phyloP scores from a whole-genome alignment of 2,329 filamentous ascomycete genomes.

The Aspergillus intermedius region DNA sequence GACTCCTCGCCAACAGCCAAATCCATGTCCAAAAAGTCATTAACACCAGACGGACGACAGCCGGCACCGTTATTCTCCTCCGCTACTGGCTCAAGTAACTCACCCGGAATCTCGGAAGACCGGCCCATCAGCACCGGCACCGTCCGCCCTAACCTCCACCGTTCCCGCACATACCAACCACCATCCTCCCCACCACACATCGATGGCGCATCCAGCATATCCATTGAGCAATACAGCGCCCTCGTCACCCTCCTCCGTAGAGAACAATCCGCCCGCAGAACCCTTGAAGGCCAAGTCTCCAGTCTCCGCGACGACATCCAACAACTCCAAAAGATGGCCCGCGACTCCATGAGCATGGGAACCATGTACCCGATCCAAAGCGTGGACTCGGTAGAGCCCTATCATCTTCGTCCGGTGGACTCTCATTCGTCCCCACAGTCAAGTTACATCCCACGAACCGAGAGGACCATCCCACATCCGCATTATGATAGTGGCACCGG shows the following conservation, averaged over 20 bases:
- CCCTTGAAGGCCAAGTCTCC: constrained; percentile 39
- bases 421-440: constrained; percentile 8
- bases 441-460: constrained; percentile 10
- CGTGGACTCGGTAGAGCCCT: constrained; percentile 25
- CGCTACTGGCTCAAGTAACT: constrained; percentile 7
- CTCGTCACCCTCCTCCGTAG: constrained; percentile 41
- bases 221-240: constrained; percentile 43
- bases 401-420: constrained; percentile 22
- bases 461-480: constrained; percentile 8
- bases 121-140: constrained; percentile 27
- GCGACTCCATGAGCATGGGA: constrained; percentile 22
- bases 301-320: constrained; percentile 37
- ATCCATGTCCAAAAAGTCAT: constrained; percentile 10
- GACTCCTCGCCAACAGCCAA: constrained; percentile 12
- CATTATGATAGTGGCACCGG: constrained; percentile 23
- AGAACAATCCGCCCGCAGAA: constrained; percentile 41
- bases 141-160: constrained; percentile 27
- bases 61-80: not conserved
- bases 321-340: constrained; percentile 25
- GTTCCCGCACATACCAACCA: constrained; percentile 17
- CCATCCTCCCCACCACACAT: constrained; percentile 26
- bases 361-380: constrained; percentile 28
- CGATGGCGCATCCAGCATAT: constrained; percentile 29
- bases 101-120: constrained; percentile 9
- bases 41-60: constrained; percentile 7